Base-by-base conservation (phyloP, 345 rosid genomes). In the Lepidium sativum region DNA sequence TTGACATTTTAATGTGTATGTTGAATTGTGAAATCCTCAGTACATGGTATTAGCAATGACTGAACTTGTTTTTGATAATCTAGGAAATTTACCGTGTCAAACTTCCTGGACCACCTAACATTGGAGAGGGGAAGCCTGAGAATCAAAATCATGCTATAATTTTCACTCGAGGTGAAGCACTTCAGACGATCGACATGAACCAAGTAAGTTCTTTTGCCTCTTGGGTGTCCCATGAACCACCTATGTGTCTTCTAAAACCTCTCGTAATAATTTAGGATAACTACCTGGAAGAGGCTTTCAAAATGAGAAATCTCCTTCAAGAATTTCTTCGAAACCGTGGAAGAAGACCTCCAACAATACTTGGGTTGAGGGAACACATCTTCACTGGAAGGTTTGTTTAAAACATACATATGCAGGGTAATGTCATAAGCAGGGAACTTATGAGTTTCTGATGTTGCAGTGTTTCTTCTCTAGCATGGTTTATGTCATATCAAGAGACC, bases 101-200 rank as follows among this genome's bases (percentile, higher is more conserved):
- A 80, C 96, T 92, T 74, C 98, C 98, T 71, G 96, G 98, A 39
- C 70, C 85, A 45, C 98, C 96, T 63, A 92, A 78, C 72, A 89
- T 92, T 10, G 98, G 98, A 71, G 96, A 92, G 79, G 98, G 98
- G 51, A 92, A 92, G 78, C 98, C 98, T 48, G 98, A 92, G 84
- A 92, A 92, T 77, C 96, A 92, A 81, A 92, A 92, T 58, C 92
- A 89, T 70, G 89, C 95, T 54, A 85, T 92, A 52, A 73, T 92
- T 54, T 92, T 92, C 67, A 92, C 98, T 51, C 88, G 98, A 17
- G 98, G 98, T 45, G 98, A 92, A 80, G 95, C 96, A 69, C 89
- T 92, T 40, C 98, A 92, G 61, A 84, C 96, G 5, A 92, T 92
- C 67, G 98, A 92, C 75, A 92, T 92, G 98, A 92, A 92, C 82